Evolutionary conservation across 1,284 basidiomycete species (phyloP).

Genomic region (Malassezia sympodialis): DNA sequence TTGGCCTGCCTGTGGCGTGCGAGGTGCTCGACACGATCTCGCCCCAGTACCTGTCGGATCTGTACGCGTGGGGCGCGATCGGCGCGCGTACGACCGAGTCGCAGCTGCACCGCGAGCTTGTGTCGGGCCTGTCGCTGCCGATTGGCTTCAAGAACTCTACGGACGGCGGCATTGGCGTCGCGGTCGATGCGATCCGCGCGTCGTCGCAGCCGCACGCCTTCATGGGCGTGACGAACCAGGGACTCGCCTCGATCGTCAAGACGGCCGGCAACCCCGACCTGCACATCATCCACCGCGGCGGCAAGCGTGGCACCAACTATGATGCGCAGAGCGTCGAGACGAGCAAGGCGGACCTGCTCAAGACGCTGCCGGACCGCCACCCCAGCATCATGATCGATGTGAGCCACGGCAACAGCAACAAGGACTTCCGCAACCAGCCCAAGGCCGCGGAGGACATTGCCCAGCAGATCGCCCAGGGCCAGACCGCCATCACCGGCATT

Average conservation of each 20-base stretch:
- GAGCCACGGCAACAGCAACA: slow-evolving; percentile 47
- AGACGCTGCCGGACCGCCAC: slow-evolving; percentile 31
- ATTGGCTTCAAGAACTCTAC: slow-evolving; percentile 97
- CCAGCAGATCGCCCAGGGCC: slow-evolving; percentile 65
- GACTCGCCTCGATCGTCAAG: slow-evolving; percentile 85
- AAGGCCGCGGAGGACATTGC: slow-evolving; percentile 63
- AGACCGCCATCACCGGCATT: slow-evolving; percentile 75
- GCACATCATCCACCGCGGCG: slow-evolving; percentile 47
- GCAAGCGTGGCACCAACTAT: slow-evolving; percentile 51
- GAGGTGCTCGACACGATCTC: slow-evolving; percentile 67
- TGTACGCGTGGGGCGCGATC: slow-evolving; percentile 93
- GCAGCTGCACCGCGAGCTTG: slow-evolving; percentile 51
- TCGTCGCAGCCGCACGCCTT: slow-evolving; percentile 43
- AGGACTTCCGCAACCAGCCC: slow-evolving; percentile 48
- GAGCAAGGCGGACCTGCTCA: slow-evolving; percentile 62
- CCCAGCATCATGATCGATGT: slow-evolving; percentile 47
- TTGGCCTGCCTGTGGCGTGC: slow-evolving; percentile 83
- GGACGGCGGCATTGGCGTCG: slow-evolving; percentile 60
- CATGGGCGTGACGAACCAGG: slow-evolving; percentile 46
- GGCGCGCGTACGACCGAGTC: slow-evolving; percentile 77
- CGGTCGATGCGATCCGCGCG: slow-evolving; percentile 46
- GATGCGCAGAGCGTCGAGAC: slow-evolving; percentile 63
- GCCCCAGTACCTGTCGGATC: slow-evolving; percentile 55
- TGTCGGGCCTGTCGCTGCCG: slow-evolving; percentile 45
- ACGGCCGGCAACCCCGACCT: slow-evolving; percentile 66